Base-by-base conservation (phyloP, 352 stramenopile genomes). In the Pythium catenulatum region DNA sequence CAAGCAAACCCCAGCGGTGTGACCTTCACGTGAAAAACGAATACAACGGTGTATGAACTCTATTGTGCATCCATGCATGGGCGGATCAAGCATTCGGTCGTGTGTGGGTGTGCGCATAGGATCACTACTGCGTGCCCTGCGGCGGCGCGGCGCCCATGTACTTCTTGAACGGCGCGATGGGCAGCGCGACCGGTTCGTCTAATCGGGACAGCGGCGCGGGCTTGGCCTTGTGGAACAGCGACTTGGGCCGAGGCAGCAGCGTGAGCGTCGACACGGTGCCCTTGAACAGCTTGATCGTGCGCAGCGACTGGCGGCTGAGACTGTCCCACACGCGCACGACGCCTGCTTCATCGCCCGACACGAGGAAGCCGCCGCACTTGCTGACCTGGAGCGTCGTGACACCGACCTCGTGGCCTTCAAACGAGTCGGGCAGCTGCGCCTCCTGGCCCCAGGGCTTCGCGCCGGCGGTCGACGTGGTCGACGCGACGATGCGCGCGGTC, bases 141-240 rank as follows among this genome's bases (percentile, higher is more conserved):
- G 41, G 21, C 27, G 61, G 34, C n/a, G 54, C 69, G 4, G 52
- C 59, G 79, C 79, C 79, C 92, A 97, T 96, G 90, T 96, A 97
- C 87, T 97, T 97, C 68, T 96, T 96, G 50, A 97, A 93, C 63
- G 94, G 94, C 25, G 93, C 92, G 46, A 96, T 88, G n/a, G 93
- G 91, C 39, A 97, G 82, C 52, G 87, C 56, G n/a, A 89, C 88
- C 36, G 83, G 79, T 36, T 88, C 54, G 30, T 77, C 46, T 73
- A 75, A 68, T 77, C 69, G 56, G 41, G 92, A 86, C 30, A 91
- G 70, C n/a, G 48, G 87, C 76, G 89, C 76, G 11, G 79, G 74
- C 88, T 95, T 96, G 32, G 89, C 89, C 68, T 94, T 92, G 74
- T 93, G 91, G 78, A 95, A 96, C n/a, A 96, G 90, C 63, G 94